Base-by-base conservation (phyloP, 805 yeast species). In the Crinitomyces ghanaensis region DNA sequence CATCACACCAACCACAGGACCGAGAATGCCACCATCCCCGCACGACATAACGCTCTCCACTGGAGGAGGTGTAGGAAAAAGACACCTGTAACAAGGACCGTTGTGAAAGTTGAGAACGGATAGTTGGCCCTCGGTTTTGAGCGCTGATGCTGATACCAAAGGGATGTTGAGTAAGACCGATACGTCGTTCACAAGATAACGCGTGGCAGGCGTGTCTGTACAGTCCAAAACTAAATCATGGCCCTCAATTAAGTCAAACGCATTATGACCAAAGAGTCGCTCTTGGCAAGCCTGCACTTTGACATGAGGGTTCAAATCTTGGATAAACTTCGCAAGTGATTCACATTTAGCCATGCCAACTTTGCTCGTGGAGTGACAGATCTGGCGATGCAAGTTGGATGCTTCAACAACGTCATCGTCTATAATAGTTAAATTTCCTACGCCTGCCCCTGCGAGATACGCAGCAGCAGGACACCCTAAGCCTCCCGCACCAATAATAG, bases 401-500 rank as follows among this genome's bases (percentile, higher is more conserved):
- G 59, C 55, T 44, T 88, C 96, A 1, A 91, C 96, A 0, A 54
- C 51, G 54, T 91, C 99, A 47, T 74, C 71, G 56, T 91, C 99
- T 2, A 85, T 77, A 11, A 91, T 79, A 3, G 95, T 95, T 15
- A 91, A 63, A 2, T 59, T 54, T 1, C 94, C 97, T 3, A 88
- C 60, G 4, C 99, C 98, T 0, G 94, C 79, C 0, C 93, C 95
- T 0, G 77, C 75, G 2, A 91, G 57, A 50, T 91, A 91, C 27
- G 81, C 64, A 31, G 88, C 54, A 0, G 93, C 93, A 0, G 98
- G 96, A 44, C 93, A 78, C 0, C 98, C 97, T 5, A 91, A 63
- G 0, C 99, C 99, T 7, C 98, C 99, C 1, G 96, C 96, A 1
- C 99, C 98, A 5, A 91, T 66, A 0, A 91, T 86, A 17, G 88